Percentiles rank a stretch among this genome's conserved stretches.
Conservation (phyloP, 139 green algal genomes). For the Desmodesmus armatus region DNA sequence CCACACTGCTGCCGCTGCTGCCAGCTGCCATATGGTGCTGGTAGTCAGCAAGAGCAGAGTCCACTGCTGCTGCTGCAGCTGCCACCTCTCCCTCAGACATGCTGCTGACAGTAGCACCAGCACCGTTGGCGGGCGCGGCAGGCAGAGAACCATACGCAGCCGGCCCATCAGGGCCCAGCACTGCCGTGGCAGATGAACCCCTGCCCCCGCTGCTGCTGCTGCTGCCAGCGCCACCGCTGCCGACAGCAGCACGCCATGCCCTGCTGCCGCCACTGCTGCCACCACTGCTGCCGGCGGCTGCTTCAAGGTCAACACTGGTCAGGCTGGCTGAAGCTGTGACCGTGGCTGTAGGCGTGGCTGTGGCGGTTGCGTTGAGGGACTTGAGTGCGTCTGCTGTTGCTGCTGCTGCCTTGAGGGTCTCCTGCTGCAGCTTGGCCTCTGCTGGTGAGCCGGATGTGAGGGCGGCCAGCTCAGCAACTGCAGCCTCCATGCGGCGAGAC, state of each 20-base stretch:
- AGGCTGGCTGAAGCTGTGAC: background rate
- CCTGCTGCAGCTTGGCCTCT: slow-evolving; percentile 44
- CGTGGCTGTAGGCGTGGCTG: background rate
- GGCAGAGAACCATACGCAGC: too few species aligned
- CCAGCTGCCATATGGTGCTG: background rate
- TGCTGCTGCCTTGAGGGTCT: slow-evolving; percentile 17
- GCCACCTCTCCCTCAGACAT: background rate
- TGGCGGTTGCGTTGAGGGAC: background rate
- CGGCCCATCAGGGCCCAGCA: too few species aligned
- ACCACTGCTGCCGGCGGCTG: background rate
- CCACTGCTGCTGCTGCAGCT: background rate
- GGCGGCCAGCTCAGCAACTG: slow-evolving; percentile 38
- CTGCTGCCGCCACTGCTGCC: slow-evolving; percentile 1
- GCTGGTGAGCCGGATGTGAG: slow-evolving; percentile 25
- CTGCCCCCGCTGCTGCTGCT: slow-evolving; percentile 3
- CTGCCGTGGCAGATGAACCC: background rate
- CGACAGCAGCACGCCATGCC: background rate
- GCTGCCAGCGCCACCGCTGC: background rate
- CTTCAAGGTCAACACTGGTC: background rate
- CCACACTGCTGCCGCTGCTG: slow-evolving; percentile 16
- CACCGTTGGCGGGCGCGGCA: too few species aligned
- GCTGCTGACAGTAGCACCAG: too few species aligned
- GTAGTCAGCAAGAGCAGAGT: too few species aligned
- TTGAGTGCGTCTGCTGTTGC: background rate
- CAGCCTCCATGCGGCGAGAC: slow-evolving; percentile 40